Evolutionary conservation across 768 basidiomycete genomes (phyloP).

Genomic region (Tremella mesenterica): DNA sequence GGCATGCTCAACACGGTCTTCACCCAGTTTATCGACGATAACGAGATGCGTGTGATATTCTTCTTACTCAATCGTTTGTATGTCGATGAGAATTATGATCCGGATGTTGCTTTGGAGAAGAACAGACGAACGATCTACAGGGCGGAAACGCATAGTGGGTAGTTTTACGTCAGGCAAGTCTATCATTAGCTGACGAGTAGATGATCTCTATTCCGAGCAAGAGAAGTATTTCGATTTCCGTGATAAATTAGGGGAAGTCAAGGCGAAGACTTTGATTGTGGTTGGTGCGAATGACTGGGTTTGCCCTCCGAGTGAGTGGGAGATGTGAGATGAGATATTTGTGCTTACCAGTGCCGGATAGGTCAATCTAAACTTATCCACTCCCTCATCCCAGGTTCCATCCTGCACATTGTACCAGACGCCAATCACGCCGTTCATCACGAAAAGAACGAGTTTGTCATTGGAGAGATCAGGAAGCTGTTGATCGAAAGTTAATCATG

Average conservation of each 20-base stretch:
- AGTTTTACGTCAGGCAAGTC: not conserved
- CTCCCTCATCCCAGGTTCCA: conserved; percentile 7
- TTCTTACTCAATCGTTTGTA: conserved; percentile 20
- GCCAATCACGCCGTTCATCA: conserved; percentile 23
- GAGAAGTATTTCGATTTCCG: conserved; percentile 23
- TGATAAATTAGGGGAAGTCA: conserved; percentile 10
- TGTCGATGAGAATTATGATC: conserved; percentile 14
- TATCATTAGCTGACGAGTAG: not conserved
- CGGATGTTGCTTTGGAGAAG: conserved; percentile 12
- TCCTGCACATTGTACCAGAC: conserved; percentile 10
- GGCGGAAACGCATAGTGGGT: conserved; percentile 20
- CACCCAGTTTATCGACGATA: conserved; percentile 14
- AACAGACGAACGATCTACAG: conserved; percentile 9
- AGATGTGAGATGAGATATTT: not conserved
- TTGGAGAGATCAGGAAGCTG: conserved; percentile 11
- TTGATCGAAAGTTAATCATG: not conserved
- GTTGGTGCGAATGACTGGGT: conserved; percentile 22
- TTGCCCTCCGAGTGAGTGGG: conserved; percentile 15
- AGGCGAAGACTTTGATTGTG: conserved; percentile 13
- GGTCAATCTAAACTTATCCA: conserved; percentile 21
- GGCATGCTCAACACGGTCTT: conserved; percentile 17
- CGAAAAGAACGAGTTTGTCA: conserved; percentile 18
- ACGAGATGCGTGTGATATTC: conserved; percentile 19
- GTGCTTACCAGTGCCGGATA: not conserved
- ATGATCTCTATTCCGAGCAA: conserved; percentile 15